A percentile compares a stretch with the other conserved stretches of the same genome.
These are phyloP conservation scores for Salix brachista DNA, from an alignment of 345 rosid genomes.

Conservation along the genomic window DNA sequence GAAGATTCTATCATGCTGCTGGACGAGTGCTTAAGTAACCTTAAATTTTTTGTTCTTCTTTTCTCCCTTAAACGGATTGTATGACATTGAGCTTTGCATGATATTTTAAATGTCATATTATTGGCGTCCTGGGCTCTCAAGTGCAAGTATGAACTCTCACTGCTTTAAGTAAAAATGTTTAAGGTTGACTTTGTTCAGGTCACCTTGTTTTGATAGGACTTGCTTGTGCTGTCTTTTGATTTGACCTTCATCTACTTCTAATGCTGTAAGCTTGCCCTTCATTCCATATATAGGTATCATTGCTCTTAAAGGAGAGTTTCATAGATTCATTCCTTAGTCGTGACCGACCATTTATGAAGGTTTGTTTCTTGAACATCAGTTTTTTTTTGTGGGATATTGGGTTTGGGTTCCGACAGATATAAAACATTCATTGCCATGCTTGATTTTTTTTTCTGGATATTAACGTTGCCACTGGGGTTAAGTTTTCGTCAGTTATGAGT, in stretches of 20 bases:
- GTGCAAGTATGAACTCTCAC: not conserved
- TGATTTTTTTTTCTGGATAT: not conserved
- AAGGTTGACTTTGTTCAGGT: not conserved
- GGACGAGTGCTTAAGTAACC: not conserved
- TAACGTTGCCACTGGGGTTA: not conserved
- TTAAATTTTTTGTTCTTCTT: not conserved
- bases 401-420: not conserved
- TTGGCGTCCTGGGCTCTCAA: not conserved
- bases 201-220: not conserved
- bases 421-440: not conserved
- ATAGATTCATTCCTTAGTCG: slow-evolving; percentile 78
- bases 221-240: not conserved
- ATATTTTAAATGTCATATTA: not conserved
- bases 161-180: not conserved
- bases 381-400: not conserved
- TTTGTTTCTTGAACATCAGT: slow-evolving; percentile 16
- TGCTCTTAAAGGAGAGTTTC: slow-evolving; percentile 89
- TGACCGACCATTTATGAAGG: slow-evolving; percentile 90
- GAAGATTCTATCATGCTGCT: not conserved
- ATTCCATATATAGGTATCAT: slow-evolving; percentile 58
- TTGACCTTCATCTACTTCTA: not conserved
- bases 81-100: not conserved
- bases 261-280: not conserved
- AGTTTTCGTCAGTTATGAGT: not conserved
- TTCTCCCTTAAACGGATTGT: not conserved